These are phyloP conservation scores for Pleurotus eryngii DNA, from an alignment of 768 basidiomycete species.

Conservation along the genomic window DNA sequence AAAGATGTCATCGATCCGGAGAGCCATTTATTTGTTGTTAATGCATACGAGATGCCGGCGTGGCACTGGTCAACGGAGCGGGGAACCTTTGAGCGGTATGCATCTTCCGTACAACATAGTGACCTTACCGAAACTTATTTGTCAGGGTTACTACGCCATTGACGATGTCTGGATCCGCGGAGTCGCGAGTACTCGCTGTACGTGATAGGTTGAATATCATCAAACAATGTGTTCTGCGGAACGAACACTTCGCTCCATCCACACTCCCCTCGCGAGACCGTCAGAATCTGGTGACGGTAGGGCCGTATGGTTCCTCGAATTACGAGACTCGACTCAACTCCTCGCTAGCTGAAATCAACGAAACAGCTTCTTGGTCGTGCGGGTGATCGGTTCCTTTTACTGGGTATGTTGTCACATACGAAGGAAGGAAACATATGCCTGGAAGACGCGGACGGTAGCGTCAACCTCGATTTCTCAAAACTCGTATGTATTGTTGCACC, in stretches of 20 bases:
- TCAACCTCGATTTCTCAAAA: slow-evolving; percentile 84
- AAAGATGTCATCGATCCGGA: slow-evolving; percentile 75
- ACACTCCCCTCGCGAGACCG: slow-evolving; percentile 88
- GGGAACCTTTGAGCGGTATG: slow-evolving; percentile 85
- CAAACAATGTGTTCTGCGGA: slow-evolving; percentile 88
- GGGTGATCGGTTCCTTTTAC: slow-evolving; percentile 85
- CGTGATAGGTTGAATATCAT: slow-evolving; percentile 89
- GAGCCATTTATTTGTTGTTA: slow-evolving; percentile 76
- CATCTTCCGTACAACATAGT: background rate
- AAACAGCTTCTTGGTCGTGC: slow-evolving; percentile 93
- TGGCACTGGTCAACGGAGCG: slow-evolving; percentile 89
- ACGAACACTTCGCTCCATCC: slow-evolving; percentile 97
- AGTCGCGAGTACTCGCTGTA: slow-evolving; percentile 74
- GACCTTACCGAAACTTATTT: slow-evolving; percentile 5
- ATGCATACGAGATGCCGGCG: slow-evolving; percentile 94
- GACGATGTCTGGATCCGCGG: slow-evolving; percentile 79
- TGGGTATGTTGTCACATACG: slow-evolving; percentile 88
- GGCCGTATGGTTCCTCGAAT: slow-evolving; percentile 15
- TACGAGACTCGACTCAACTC: background rate
- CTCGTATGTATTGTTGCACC: slow-evolving; percentile 44
- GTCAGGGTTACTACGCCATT: slow-evolving; percentile 51
- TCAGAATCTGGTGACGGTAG: slow-evolving; percentile 82
- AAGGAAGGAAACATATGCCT: slow-evolving; percentile 90
- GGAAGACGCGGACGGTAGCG: slow-evolving; percentile 90
- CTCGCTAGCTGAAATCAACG: slow-evolving; percentile 79